Evolutionary conservation across 306 rosid genomes (phyloP).

Genomic region (Acacia confusa): DNA sequence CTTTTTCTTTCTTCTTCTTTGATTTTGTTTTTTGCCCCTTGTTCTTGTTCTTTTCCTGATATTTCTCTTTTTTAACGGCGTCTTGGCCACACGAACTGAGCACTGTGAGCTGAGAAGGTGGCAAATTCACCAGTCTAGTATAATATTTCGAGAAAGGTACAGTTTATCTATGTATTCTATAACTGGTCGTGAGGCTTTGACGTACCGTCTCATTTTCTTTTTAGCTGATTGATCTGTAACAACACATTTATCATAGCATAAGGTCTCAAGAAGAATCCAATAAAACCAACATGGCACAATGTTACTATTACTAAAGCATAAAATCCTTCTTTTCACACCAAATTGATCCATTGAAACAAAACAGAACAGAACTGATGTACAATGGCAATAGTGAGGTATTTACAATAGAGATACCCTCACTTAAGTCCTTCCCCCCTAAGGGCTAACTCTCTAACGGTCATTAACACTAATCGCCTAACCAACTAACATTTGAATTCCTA

Average conservation of each 20-base stretch:
- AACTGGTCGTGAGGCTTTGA: slow-evolving; percentile 60
- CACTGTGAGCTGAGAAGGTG: background rate
- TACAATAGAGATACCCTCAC: no score
- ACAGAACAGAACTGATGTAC: no score
- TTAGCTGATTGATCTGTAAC: slow-evolving; percentile 77
- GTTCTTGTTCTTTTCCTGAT: background rate
- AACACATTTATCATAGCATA: slow-evolving; percentile 8
- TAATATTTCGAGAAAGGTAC: slow-evolving; percentile 65
- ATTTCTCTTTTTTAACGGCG: background rate
- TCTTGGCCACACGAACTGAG: background rate
- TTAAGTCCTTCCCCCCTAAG: no score
- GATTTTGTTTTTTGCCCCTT: background rate
- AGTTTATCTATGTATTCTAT: slow-evolving; percentile 79
- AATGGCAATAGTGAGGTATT: no score
- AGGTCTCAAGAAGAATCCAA: slow-evolving; percentile 12
- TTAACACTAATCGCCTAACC: no score
- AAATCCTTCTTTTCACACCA: background rate
- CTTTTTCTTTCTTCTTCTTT: background rate
- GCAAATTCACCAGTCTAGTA: slow-evolving; percentile 78
- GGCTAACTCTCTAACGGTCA: no score
- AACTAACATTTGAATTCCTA: no score
- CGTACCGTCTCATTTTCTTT: slow-evolving; percentile 85
- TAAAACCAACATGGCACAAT: background rate
- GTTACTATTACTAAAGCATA: background rate
- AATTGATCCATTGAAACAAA: no score